These are phyloP conservation scores for Jackrogersella multiformis DNA, from an alignment of 495 filamentous ascomycete genomes.

Conservation along the genomic window DNA sequence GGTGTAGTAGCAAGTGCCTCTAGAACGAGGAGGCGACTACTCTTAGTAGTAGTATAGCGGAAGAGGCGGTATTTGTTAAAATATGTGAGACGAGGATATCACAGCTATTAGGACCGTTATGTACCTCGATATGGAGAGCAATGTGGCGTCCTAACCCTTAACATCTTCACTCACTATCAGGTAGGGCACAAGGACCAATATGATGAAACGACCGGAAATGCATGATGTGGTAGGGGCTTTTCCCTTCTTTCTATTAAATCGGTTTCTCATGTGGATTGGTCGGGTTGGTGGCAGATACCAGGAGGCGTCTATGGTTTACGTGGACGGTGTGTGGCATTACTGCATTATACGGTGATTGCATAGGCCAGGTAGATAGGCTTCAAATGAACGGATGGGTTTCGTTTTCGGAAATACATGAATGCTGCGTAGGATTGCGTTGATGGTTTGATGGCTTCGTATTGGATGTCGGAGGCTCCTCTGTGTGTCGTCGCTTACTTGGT, in stretches of 20 bases:
- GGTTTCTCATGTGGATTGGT: background rate
- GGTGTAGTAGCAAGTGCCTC: too few species aligned
- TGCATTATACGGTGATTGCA: slow-evolving; percentile 14
- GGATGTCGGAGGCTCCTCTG: too few species aligned
- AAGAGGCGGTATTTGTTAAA: background rate
- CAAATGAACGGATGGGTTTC: background rate
- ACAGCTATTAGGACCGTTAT: background rate
- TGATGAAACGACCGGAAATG: background rate
- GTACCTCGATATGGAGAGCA: background rate
- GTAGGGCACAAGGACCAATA: background rate
- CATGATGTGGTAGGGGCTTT: background rate
- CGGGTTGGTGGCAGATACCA: background rate
- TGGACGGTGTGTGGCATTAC: background rate
- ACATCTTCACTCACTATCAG: background rate
- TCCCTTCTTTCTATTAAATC: background rate
- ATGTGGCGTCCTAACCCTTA: background rate
- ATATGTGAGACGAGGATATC: background rate
- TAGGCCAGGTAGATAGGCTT: slow-evolving; percentile 9
- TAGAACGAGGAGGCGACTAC: background rate
- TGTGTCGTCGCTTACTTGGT: too few species aligned
- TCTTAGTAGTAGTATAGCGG: too few species aligned
- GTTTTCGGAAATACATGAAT: background rate
- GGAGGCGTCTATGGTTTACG: slow-evolving; percentile 4
- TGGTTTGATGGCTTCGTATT: background rate
- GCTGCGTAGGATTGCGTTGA: background rate